Base-by-base conservation (phyloP, 176 grass and related monocot species). In the Cocos nucifera region DNA sequence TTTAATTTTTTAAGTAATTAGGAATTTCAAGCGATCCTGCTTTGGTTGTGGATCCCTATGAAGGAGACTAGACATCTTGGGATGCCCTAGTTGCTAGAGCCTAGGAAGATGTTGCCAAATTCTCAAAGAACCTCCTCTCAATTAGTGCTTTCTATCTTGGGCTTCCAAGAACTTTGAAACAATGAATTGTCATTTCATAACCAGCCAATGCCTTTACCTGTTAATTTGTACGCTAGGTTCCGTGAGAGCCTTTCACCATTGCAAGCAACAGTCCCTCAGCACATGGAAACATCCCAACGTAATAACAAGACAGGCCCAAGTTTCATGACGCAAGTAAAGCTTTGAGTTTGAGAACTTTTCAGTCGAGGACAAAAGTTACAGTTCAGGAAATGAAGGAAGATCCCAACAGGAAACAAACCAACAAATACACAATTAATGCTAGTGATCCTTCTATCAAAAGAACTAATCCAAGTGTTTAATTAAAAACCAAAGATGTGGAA, bases 161-260 rank as follows among this genome's bases (percentile, higher is more conserved):
- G 19, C 51, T 58, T 61, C 73, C 57, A 76, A 17, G 10, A 48
- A 60, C 73, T 76, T 67, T 61, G 32, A 27, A 62, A 67, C 63
- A 55, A 7, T 21, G 66, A 67, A 49, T 76, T 48, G 66, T 76
- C 58, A 51, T 60, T 35, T 68, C 54, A 68, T 61, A 25, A 59
- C 49, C 18, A 58, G 8, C 15, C 27, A 39, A 61, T 30, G 58
- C n/a, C 16, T 23, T 27, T 19, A 18, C 58, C 58, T 19, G 27
- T 61, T 17, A 16, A 61, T 61, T 6, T 61, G 58, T 15, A 17
- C 2, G 24, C 15, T 10, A 59, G 22, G 17, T 30, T 30, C 28
- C 17, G 57, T 59, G 58, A 27, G 28, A 17, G 17, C 17, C 27
- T 19, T 16, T 8, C 35, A 44, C 0, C 35, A 44, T 10, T 10